These are phyloP conservation scores for Castanea mollissima DNA, from an alignment of 306 rosid species.

Conservation along the genomic window DNA sequence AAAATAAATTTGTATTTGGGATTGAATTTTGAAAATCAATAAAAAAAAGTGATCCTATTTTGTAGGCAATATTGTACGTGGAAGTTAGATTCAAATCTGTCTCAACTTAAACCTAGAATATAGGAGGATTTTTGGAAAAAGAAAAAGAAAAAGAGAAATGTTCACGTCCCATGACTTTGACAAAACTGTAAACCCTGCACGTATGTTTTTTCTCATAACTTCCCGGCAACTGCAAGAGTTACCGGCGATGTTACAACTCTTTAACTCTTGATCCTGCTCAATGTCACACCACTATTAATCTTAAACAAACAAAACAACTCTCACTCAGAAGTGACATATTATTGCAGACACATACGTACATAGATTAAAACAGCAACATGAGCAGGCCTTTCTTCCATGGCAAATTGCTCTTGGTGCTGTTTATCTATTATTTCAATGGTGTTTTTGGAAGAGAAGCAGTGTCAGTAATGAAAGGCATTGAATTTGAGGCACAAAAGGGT, in stretches of 20 bases:
- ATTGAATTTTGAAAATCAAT: too few relatives aligned
- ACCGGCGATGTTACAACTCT: too few relatives aligned
- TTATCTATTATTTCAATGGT: conserved; percentile 15
- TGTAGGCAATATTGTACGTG: accelerated
- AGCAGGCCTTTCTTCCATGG: conserved; percentile 11
- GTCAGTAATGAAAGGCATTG: background rate
- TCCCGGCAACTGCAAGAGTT: too few relatives aligned
- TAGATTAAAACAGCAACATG: conserved; percentile 18
- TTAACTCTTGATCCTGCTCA: background rate
- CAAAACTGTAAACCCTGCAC: too few relatives aligned
- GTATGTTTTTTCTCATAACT: too few relatives aligned
- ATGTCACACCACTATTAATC: background rate
- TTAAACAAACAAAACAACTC: background rate
- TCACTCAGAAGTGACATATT: background rate
- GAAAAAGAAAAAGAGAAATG: too few relatives aligned
- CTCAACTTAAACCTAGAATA: too few relatives aligned
- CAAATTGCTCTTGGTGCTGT: conserved; percentile 22
- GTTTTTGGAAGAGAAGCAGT: conserved; percentile 21
- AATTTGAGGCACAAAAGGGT: conserved; percentile 5
- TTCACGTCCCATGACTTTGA: too few relatives aligned
- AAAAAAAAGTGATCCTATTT: too few relatives aligned
- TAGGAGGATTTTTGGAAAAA: too few relatives aligned
- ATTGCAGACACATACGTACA: background rate
- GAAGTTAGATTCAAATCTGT: too few relatives aligned
- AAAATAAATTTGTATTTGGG: too few relatives aligned